Percentiles rank a stretch among this genome's conserved stretches.
phyloP scores from a whole-genome alignment of 202 grass and related monocot genomes.

The Carex sylvatica region DNA sequence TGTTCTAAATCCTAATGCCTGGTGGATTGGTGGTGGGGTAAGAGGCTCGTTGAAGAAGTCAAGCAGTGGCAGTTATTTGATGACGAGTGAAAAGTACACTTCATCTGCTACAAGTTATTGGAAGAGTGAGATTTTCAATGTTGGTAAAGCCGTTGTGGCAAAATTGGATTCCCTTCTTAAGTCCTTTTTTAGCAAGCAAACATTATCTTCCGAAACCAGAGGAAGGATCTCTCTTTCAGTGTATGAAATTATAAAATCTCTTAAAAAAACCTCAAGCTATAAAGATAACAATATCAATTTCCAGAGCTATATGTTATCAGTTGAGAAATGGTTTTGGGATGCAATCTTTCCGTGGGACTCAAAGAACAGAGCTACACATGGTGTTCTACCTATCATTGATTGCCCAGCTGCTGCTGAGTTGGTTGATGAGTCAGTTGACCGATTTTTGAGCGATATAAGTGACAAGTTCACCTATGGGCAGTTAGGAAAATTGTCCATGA shows the following conservation, averaged over 20 bases:
- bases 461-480: constrained; percentile 43
- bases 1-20: constrained; percentile 50
- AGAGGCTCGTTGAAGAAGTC: constrained; percentile 32
- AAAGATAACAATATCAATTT: constrained; percentile 25
- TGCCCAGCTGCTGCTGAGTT: constrained; percentile 23
- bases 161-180: constrained; percentile 43
- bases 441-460: neutral
- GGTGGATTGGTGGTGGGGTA: constrained; percentile 41
- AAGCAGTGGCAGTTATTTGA: constrained; percentile 17
- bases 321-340: constrained; percentile 31
- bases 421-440: constrained; percentile 35
- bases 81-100: constrained; percentile 29
- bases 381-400: constrained; percentile 37
- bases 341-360: constrained; percentile 31
- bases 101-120: constrained; percentile 45
- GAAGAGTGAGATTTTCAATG: constrained; percentile 45
- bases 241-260: constrained; percentile 42
- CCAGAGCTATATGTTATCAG: neutral
- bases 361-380: constrained; percentile 14
- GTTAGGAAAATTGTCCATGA: constrained; percentile 41
- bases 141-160: constrained; percentile 46
- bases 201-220: constrained; percentile 29
- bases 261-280: constrained; percentile 30
- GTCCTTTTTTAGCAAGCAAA: neutral
- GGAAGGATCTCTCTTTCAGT: constrained; percentile 27